These are phyloP conservation scores for Suillus sp. DNA, from an alignment of 768 basidiomycete genomes.

Conservation along the genomic window DNA sequence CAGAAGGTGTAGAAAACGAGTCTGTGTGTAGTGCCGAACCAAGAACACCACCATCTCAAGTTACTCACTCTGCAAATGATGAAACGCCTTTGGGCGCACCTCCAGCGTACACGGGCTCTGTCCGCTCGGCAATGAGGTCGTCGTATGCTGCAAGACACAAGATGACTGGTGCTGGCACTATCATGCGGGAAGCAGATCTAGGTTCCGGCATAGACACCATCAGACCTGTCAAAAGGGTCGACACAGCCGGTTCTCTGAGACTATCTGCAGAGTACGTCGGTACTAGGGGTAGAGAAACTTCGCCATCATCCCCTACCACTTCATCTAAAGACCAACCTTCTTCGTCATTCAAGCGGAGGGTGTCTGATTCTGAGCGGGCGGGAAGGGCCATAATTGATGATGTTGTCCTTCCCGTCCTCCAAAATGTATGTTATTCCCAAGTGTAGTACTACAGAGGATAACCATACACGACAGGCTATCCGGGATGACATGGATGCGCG, in stretches of 20 bases:
- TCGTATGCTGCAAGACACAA: constrained; percentile 79
- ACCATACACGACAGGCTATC: constrained; percentile 51
- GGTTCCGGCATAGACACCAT: constrained; percentile 90
- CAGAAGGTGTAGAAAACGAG: constrained; percentile 43
- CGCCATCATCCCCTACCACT: constrained; percentile 40
- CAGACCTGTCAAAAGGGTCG: constrained; percentile 90
- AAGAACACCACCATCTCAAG: constrained; percentile 34
- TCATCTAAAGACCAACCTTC: constrained; percentile 40
- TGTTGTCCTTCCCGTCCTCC: constrained; percentile 78
- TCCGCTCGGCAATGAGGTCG: constrained; percentile 64
- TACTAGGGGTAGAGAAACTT: constrained; percentile 56
- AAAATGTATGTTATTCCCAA: constrained; percentile 53
- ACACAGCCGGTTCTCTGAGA: constrained; percentile 72
- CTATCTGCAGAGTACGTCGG: constrained; percentile 84
- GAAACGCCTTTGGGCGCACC: constrained; percentile 56
- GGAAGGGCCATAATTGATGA: constrained; percentile 77
- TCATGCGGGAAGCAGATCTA: constrained; percentile 80
- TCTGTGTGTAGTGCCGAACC: constrained; percentile 39
- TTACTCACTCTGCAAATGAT: constrained; percentile 18
- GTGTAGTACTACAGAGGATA: neutral
- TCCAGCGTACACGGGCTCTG: constrained; percentile 73
- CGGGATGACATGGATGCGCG: constrained; percentile 85
- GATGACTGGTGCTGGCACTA: constrained; percentile 63
- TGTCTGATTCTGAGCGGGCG: constrained; percentile 63
- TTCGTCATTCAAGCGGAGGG: constrained; percentile 46